Evolutionary conservation across 805 yeast species (phyloP), one percentile per base, ranked within the genome.

Genomic region (Candida peoriensis): DNA sequence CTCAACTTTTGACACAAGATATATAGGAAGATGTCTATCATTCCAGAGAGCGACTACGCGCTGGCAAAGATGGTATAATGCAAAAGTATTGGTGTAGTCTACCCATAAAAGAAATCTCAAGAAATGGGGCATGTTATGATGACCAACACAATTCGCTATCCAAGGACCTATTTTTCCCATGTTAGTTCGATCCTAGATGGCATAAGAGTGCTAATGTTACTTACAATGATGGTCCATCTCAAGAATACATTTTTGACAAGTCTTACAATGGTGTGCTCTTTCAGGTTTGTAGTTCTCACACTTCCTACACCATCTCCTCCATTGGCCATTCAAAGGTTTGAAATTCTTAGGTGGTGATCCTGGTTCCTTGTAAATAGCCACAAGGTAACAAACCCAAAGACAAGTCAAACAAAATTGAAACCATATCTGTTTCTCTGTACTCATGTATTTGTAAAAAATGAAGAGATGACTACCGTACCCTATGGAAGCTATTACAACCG

Each of bases 191-290:
- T 9, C 12, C 4, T 6, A 6, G n/a, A 10, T 14, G 17, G 8
- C 8, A 40, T n/a, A n/a, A n/a, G n/a, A n/a, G n/a, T n/a, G n/a
- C n/a, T n/a, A n/a, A n/a, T n/a, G n/a, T n/a, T n/a, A n/a, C n/a
- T n/a, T n/a, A n/a, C 81, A 80, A 60, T 88, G 96, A 55, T 88
- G 97, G 56, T 88, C 97, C 96, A 88, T 89, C 52, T 75, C 73
- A 38, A 88, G 55, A n/a, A 88, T 80, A 57, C 96, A 88, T 26
- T 52, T 55, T 10, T 72, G 66, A 52, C 94, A 86, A 1, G 75
- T 70, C 47, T 81, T 81, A 56, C 96, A 88, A 60, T 88, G 96
- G 54, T 88, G 96, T 4, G 86, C 52, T 41, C 96, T 61, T 50
- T 81, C 90, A 0, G 96, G 96, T 54, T 88, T 88, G 58, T 71